Conservation (phyloP, 805 yeast genomes). For the Millerago galiae region DNA sequence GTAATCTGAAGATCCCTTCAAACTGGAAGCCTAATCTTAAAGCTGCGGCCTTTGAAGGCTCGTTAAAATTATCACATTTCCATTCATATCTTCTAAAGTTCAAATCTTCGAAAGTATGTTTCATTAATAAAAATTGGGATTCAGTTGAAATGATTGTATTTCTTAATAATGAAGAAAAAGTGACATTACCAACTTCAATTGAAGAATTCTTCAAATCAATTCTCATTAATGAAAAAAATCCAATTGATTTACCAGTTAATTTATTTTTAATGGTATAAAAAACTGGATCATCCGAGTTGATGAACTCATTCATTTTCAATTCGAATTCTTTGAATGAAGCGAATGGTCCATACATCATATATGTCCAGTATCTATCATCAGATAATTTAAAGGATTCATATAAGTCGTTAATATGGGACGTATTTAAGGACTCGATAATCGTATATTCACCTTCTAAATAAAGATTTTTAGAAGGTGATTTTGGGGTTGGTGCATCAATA, state of each 20-base stretch:
- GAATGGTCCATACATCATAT: conserved; percentile 2
- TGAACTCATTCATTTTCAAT: not conserved
- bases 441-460: not conserved
- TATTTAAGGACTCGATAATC: not conserved
- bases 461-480: not conserved
- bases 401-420: not conserved
- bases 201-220: not conserved
- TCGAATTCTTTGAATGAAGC: not conserved
- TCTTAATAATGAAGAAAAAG: not conserved
- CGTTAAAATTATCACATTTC: conserved; percentile 5
- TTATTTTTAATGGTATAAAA: conserved; percentile 2
- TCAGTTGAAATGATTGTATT: conserved; percentile 1
- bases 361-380: conserved; percentile 1
- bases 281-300: not conserved
- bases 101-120: conserved; percentile 1
- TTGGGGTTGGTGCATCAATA: not conserved
- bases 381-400: not conserved
- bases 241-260: not conserved
- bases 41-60: conserved; percentile 4
- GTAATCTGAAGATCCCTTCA: conserved; percentile 2
- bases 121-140: conserved; percentile 4
- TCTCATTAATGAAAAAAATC: conserved; percentile 2
- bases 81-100: conserved; percentile 7
- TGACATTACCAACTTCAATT: conserved; percentile 4
- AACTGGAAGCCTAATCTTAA: conserved; percentile 3